Conservation (phyloP, 495 filamentous ascomycete species). For the Penicillium soppii region DNA sequence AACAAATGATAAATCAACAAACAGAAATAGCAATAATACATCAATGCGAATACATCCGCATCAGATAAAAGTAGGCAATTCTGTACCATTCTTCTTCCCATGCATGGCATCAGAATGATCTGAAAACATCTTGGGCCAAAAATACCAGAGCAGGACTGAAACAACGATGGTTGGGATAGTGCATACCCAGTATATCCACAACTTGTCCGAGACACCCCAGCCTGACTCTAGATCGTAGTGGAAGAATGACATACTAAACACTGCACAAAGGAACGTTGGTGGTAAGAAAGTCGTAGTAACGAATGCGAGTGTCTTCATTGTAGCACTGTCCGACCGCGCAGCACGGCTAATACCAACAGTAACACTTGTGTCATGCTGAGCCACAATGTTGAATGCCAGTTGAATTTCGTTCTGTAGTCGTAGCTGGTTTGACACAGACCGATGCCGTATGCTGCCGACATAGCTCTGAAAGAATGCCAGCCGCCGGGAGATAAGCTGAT, state of each 20-base stretch:
- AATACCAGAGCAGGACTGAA: conserved; percentile 20
- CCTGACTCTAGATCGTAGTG: conserved; percentile 15
- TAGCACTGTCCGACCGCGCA: conserved; percentile 33
- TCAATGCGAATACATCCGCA: too few relatives aligned
- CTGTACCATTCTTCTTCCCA: too few relatives aligned
- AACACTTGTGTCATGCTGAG: conserved; percentile 33
- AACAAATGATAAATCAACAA: too few relatives aligned
- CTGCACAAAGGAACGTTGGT: conserved; percentile 36
- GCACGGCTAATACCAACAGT: conserved; percentile 35
- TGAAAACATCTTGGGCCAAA: conserved; percentile 23
- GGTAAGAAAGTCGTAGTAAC: too few relatives aligned
- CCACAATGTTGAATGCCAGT: conserved; percentile 34
- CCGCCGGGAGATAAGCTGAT: too few relatives aligned
- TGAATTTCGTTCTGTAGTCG: conserved; percentile 47
- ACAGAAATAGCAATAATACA: too few relatives aligned
- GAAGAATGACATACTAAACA: conserved; percentile 40
- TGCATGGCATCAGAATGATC: too few relatives aligned
- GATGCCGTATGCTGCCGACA: conserved; percentile 35
- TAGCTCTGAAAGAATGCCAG: conserved; percentile 11
- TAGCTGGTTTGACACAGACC: conserved; percentile 38
- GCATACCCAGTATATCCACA: conserved; percentile 39
- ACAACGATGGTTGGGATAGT: conserved; percentile 27
- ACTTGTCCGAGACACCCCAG: conserved; percentile 27
- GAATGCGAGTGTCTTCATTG: conserved; percentile 33
- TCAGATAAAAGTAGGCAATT: too few relatives aligned